phyloP scores from a whole-genome alignment of 352 stramenopile species.

The Phytophthora ohioensis region DNA sequence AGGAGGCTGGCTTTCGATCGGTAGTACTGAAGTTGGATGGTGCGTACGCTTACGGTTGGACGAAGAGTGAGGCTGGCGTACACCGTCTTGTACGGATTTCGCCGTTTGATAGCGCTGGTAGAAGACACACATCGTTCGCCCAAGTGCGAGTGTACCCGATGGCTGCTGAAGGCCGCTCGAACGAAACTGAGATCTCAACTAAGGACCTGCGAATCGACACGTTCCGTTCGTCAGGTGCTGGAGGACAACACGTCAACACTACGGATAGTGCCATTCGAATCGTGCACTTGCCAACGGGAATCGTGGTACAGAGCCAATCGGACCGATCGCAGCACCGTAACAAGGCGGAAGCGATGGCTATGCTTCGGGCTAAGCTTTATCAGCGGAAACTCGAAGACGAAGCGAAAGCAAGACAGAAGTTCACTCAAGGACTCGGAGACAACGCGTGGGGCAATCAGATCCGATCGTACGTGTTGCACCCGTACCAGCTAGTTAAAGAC shows the following conservation, averaged over 20 bases:
- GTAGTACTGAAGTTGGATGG: slow-evolving; percentile 69
- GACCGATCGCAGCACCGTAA: slow-evolving; percentile 96
- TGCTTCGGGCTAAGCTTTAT: slow-evolving; percentile 78
- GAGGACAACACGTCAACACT: slow-evolving; percentile 98
- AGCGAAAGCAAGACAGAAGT: slow-evolving; percentile 53
- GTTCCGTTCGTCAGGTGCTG: slow-evolving; percentile 93
- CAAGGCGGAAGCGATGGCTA: slow-evolving; percentile 92
- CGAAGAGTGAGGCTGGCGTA: slow-evolving; percentile 95
- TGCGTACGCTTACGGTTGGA: slow-evolving; percentile 92
- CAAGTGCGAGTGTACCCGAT: slow-evolving; percentile 84
- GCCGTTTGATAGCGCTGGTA: slow-evolving; percentile 94
- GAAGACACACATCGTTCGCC: slow-evolving; percentile 96
- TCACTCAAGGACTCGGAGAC: slow-evolving; percentile 73
- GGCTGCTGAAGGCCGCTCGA: slow-evolving; percentile 42
- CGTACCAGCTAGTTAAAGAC: slow-evolving; percentile 99
- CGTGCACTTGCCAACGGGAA: slow-evolving; percentile 94
- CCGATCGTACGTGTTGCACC: slow-evolving; percentile 97
- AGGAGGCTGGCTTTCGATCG: slow-evolving; percentile 76
- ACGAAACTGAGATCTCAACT: slow-evolving; percentile 66
- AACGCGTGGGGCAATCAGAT: slow-evolving; percentile 93
- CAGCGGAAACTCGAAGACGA: slow-evolving; percentile 74
- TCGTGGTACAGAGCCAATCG: slow-evolving; percentile 95
- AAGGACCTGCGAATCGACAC: slow-evolving; percentile 95
- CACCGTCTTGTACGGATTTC: slow-evolving; percentile 95
- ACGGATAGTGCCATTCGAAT: slow-evolving; percentile 97